phyloP scores from a whole-genome alignment of 768 basidiomycete species.

The Kwoniella heveanensis region DNA sequence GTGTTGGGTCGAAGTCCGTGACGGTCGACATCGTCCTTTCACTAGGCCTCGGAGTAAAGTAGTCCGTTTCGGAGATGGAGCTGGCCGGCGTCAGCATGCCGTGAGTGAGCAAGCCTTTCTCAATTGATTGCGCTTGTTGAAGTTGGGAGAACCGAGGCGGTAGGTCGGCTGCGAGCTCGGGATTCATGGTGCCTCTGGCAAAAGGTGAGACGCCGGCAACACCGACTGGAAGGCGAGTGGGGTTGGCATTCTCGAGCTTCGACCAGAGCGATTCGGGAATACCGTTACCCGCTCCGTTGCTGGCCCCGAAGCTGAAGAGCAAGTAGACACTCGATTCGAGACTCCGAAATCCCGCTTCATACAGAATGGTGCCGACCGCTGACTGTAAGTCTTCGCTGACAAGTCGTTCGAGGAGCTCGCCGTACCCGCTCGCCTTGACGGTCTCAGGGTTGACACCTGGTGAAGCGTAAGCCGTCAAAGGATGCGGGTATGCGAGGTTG shows the following conservation, averaged over 20 bases:
- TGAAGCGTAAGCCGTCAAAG: conserved; percentile 47
- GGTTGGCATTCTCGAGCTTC: conserved; percentile 29
- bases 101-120: too few species aligned
- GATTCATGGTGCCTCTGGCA: neutral
- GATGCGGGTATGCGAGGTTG: conserved; percentile 48
- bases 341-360: conserved; percentile 23
- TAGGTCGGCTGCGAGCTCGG: neutral
- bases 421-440: conserved; percentile 29
- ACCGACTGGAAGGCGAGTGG: conserved; percentile 12
- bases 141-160: conserved; percentile 15
- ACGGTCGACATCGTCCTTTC: neutral
- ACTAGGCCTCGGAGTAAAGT: neutral
- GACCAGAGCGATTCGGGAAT: conserved; percentile 44
- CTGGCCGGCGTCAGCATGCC: conserved; percentile 8
- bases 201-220: conserved; percentile 9
- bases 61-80: neutral
- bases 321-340: conserved; percentile 25
- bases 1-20: conserved; percentile 7
- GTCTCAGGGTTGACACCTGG: conserved; percentile 40
- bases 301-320: conserved; percentile 16
- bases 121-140: neutral
- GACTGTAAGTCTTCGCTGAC: conserved; percentile 24
- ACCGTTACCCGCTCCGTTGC: conserved; percentile 44
- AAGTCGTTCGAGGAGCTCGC: conserved; percentile 22
- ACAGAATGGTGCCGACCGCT: conserved; percentile 39